A percentile compares a stretch with the other conserved stretches of the same genome.
Evolutionary conservation across 805 yeast species (phyloP).

Genomic region (Yamadazyma sp.): DNA sequence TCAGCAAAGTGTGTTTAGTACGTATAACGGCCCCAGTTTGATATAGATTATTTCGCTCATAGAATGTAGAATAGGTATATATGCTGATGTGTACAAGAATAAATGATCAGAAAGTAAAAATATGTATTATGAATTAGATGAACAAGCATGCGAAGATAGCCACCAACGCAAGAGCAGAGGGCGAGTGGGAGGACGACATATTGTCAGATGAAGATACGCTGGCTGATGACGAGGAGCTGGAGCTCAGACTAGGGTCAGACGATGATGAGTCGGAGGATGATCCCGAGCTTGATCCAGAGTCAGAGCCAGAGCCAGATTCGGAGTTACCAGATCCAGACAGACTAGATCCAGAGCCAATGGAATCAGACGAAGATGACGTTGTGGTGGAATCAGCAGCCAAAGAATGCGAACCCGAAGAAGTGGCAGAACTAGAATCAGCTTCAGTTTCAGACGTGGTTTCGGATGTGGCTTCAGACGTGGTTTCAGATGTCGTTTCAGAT

Average conservation of each 20-base stretch:
- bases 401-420: neutral
- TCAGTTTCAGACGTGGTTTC: no score
- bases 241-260: neutral
- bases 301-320: slow-evolving; percentile 8
- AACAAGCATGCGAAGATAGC: slow-evolving; percentile 9
- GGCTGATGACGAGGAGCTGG: slow-evolving; percentile 7
- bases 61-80: neutral
- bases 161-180: slow-evolving; percentile 5
- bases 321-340: neutral
- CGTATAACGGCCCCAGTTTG: slow-evolving; percentile 18
- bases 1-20: slow-evolving; percentile 5
- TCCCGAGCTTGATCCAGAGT: slow-evolving; percentile 5
- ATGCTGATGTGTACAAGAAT: neutral
- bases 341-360: slow-evolving; percentile 2
- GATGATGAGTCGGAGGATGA: slow-evolving; percentile 5
- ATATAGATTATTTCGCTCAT: slow-evolving; percentile 9
- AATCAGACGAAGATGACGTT: neutral
- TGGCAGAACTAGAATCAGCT: neutral
- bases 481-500: neutral
- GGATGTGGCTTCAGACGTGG: neutral
- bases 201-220: slow-evolving; percentile 7
- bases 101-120: neutral
- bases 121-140: slow-evolving; percentile 3
- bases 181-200: neutral
- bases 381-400: neutral